Percentiles rank a stretch among this genome's conserved stretches.
Evolutionary conservation across 192 early-diverging fungal genomes (phyloP).

Genomic region (Pilaira anomala): DNA sequence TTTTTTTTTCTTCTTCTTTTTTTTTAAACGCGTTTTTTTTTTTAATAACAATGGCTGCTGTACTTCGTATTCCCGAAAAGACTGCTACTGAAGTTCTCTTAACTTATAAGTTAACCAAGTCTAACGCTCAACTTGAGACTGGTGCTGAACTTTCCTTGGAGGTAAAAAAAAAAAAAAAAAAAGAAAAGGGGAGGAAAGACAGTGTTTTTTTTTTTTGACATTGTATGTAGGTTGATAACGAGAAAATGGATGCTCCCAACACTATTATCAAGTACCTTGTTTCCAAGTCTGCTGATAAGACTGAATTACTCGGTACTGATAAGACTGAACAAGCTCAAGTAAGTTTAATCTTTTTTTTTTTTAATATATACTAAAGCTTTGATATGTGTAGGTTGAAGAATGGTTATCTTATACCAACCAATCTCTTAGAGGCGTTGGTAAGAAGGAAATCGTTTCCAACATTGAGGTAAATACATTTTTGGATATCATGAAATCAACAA

Average conservation of each 20-base stretch:
- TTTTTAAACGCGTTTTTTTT: no score
- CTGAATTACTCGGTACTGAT: slow-evolving; percentile 24
- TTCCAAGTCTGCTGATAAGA: slow-evolving; percentile 17
- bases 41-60: slow-evolving; percentile 12
- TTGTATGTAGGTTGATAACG: slow-evolving; percentile 9
- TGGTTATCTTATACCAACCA: slow-evolving; percentile 28
- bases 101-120: slow-evolving; percentile 9
- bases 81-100: slow-evolving; percentile 24
- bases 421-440: slow-evolving; percentile 16
- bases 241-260: slow-evolving; percentile 18
- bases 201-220: background rate
- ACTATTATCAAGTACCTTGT: slow-evolving; percentile 33
- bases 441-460: slow-evolving; percentile 28
- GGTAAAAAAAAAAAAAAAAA: slow-evolving; percentile 7
- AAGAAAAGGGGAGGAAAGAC: background rate
- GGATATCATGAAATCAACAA: background rate
- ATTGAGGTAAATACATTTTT: slow-evolving; percentile 12
- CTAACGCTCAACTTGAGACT: slow-evolving; percentile 17
- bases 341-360: no score
- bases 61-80: slow-evolving; percentile 26
- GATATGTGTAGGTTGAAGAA: slow-evolving; percentile 36
- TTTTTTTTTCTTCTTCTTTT: no score
- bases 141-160: slow-evolving; percentile 19
- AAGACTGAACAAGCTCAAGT: slow-evolving; percentile 30
- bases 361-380: background rate